Percentiles rank a stretch among this genome's conserved stretches.
Evolutionary conservation across 352 stramenopile species (phyloP).

Genomic region (Pythium utonaiense): DNA sequence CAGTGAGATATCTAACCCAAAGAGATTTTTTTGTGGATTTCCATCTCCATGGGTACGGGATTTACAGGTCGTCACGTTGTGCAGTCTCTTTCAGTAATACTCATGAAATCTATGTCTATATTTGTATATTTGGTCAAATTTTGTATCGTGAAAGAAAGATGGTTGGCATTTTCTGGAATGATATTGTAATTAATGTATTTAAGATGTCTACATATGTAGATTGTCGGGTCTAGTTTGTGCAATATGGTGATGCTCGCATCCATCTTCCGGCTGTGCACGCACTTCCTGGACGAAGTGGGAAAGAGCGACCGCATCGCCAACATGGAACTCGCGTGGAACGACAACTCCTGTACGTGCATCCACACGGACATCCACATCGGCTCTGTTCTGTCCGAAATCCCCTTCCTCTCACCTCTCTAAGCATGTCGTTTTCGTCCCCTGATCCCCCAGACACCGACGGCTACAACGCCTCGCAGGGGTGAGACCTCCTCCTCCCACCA

Average conservation of each 20-base stretch:
- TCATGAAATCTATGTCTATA: no score
- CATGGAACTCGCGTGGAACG: conserved; percentile 68
- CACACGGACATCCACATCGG: not conserved
- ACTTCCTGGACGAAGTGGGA: not conserved
- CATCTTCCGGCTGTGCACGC: not conserved
- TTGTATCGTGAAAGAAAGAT: no score
- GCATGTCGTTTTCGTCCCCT: not conserved
- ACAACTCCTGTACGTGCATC: conserved; percentile 71
- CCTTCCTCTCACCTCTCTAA: not conserved
- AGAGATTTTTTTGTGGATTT: conserved; percentile 16
- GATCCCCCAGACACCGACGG: conserved; percentile 35
- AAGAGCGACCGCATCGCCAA: not conserved
- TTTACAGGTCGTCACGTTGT: no score
- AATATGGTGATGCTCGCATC: conserved; percentile 4
- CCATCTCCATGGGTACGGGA: no score
- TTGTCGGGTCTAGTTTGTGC: not conserved
- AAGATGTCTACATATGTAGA: not conserved
- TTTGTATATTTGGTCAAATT: no score
- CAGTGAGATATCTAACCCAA: conserved; percentile 3
- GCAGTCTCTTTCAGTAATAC: no score
- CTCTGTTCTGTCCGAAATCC: no score
- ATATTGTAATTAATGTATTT: no score
- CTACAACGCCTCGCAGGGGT: conserved; percentile 30
- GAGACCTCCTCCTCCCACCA: not conserved
- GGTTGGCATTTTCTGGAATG: no score